Evolutionary conservation across 768 basidiomycete genomes (phyloP).

Genomic region (Boletus rubropictus): DNA sequence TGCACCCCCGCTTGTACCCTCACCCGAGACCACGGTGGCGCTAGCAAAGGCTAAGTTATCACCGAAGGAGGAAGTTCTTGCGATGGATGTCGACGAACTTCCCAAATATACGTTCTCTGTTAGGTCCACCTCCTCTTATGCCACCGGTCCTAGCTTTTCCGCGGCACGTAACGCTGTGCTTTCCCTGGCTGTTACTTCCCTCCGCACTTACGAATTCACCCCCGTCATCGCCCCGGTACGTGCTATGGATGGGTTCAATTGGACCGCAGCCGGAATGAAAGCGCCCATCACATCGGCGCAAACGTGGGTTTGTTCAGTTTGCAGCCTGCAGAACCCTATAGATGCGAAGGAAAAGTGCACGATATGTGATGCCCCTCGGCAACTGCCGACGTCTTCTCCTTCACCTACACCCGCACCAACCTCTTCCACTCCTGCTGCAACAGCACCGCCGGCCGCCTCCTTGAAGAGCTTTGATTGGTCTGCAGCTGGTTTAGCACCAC

Average conservation of each 20-base stretch:
- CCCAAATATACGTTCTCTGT: constrained; percentile 32
- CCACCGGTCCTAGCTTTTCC: constrained; percentile 19
- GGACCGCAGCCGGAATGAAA: constrained; percentile 56
- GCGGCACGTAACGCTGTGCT: constrained; percentile 35
- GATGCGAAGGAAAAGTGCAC: constrained; percentile 39
- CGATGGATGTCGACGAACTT: constrained; percentile 29
- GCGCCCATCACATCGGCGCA: constrained; percentile 29
- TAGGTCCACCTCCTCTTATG: constrained; percentile 8
- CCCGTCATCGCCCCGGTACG: constrained; percentile 14
- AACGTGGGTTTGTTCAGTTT: constrained; percentile 55
- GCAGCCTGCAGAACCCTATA: constrained; percentile 39
- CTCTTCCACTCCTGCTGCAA: neutral
- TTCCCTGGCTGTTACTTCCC: constrained; percentile 33
- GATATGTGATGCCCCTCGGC: constrained; percentile 38
- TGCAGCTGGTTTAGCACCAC: constrained; percentile 32
- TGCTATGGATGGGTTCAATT: constrained; percentile 45
- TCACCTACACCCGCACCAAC: neutral
- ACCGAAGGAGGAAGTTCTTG: constrained; percentile 25
- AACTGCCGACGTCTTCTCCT: constrained; percentile 13
- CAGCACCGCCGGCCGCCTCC: constrained; percentile 3
- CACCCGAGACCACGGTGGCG: constrained; percentile 1
- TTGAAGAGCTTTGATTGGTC: constrained; percentile 34
- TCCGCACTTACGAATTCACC: constrained; percentile 44
- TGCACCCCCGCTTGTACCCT: constrained; percentile 27
- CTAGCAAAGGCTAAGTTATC: constrained; percentile 21